Evolutionary conservation across 1,139 yeast species (phyloP).

Genomic region (Sugiyamaella sp.): DNA sequence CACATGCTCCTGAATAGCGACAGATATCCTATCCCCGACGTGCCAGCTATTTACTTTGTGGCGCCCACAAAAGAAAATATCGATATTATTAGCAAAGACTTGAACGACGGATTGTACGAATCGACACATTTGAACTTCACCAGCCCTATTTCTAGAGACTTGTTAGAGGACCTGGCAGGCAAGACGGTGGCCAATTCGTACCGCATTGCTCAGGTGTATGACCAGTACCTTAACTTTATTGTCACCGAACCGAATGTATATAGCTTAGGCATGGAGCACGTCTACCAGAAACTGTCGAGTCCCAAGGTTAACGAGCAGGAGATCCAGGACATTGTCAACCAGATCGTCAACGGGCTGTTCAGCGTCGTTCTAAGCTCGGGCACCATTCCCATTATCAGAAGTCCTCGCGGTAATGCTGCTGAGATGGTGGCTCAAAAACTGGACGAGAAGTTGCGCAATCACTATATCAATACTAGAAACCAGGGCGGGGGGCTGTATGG

Average conservation of each 20-base stretch:
- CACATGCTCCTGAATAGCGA: conserved; percentile 72
- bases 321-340: conserved; percentile 68
- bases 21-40: conserved; percentile 84
- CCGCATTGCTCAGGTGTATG: conserved; percentile 83
- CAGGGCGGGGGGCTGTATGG: conserved; percentile 26
- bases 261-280: conserved; percentile 67
- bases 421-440: conserved; percentile 88
- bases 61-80: conserved; percentile 84
- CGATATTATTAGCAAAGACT: conserved; percentile 66
- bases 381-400: conserved; percentile 83
- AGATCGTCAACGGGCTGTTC: conserved; percentile 77
- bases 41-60: conserved; percentile 89
- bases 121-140: conserved; percentile 84
- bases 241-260: conserved; percentile 93
- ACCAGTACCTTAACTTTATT: conserved; percentile 87
- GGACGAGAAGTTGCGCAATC: conserved; percentile 81
- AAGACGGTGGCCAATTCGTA: conserved; percentile 69
- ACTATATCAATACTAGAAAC: conserved; percentile 66
- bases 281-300: conserved; percentile 69
- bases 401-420: conserved; percentile 93
- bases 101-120: conserved; percentile 73
- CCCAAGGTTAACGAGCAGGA: conserved; percentile 74
- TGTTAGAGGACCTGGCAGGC: conserved; percentile 87
- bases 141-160: conserved; percentile 70
- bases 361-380: conserved; percentile 78